Evolutionary conservation across 2,329 filamentous ascomycete genomes (phyloP).

Genomic region (Aspergillus arachidicola): DNA sequence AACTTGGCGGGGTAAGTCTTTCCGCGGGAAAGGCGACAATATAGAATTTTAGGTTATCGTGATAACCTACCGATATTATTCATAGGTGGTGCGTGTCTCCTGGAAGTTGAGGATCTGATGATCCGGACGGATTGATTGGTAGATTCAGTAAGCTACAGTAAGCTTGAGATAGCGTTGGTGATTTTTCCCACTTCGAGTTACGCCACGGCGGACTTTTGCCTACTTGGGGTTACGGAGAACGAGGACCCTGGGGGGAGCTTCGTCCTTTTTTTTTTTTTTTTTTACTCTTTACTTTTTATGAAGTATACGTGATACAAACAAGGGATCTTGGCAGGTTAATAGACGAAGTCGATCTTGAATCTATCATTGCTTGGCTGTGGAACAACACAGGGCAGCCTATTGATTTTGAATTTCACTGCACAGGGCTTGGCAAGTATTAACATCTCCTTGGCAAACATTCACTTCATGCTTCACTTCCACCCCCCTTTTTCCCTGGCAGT

Average conservation of each 20-base stretch:
- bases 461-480: not conserved
- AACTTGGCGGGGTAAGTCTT: constrained; percentile 3
- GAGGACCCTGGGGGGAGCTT: not conserved
- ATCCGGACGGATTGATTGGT: not conserved
- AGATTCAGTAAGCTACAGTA: not conserved
- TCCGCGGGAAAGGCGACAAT: not conserved
- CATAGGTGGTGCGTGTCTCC: not conserved
- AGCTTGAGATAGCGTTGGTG: not conserved
- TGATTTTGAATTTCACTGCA: constrained; percentile 19
- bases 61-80: not conserved
- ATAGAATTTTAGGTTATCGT: not conserved
- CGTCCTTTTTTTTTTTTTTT: not conserved
- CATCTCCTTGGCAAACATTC: constrained; percentile 16
- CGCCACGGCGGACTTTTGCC: not conserved
- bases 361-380: constrained; percentile 24
- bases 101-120: not conserved
- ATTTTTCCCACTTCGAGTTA: not conserved
- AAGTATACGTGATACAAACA: not conserved
- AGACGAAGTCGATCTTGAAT: constrained; percentile 5
- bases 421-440: constrained; percentile 24
- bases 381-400: constrained; percentile 14
- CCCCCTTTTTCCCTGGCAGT: constrained; percentile 4
- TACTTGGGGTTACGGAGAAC: not conserved
- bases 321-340: not conserved
- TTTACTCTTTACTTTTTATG: not conserved